Base-by-base conservation (phyloP, 2,329 filamentous ascomycete species). In the Neodidymelliopsis sp. region DNA sequence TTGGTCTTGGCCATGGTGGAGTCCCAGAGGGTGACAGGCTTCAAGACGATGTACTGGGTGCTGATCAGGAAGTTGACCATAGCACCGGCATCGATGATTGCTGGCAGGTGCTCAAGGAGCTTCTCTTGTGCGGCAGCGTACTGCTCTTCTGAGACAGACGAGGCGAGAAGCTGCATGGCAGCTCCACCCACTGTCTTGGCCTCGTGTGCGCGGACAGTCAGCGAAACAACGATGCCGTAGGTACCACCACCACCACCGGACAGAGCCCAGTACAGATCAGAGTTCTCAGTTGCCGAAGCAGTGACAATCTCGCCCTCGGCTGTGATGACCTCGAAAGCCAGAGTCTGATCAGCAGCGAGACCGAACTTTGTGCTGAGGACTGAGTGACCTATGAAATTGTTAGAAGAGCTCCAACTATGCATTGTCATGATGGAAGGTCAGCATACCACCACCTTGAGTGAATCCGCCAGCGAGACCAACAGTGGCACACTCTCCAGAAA, bases 201-300 rank as follows among this genome's bases (percentile, higher is more conserved):
- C 8, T 51, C 34, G 42, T 66, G 58, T n/a, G 60, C 64, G 42
- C 61, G 63, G 4, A 67, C 56, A 2, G 67, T 71, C 23, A 69
- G 29, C 1, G 66, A 65, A 12, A 66, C 37, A 8, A 68, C 65
- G 12, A 71, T 57, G 9, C 57, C 71, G 40, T 63, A 73, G 0
- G 64, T 67, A 12, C 66, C 63, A 12, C 65, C 66, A 3, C 62
- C 63, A 2, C 70, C 68, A 20, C 68, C 71, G 12, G 51, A 57
- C 2, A 74, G 52, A 7, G 71, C 71, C 71, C 70, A 74, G 56
- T 70, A 73, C 2, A 72, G 62, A 29, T 73, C 70, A 2, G 56
- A 19, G 45, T 72, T 67, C 18, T 65, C 25, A 4, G 55, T 59
- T 11, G 62, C 38, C 4, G 68, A 62, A 2, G 69, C 69, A 16